Conservation (phyloP, 768 basidiomycete genomes). For the Cystobasidium onofrii region DNA sequence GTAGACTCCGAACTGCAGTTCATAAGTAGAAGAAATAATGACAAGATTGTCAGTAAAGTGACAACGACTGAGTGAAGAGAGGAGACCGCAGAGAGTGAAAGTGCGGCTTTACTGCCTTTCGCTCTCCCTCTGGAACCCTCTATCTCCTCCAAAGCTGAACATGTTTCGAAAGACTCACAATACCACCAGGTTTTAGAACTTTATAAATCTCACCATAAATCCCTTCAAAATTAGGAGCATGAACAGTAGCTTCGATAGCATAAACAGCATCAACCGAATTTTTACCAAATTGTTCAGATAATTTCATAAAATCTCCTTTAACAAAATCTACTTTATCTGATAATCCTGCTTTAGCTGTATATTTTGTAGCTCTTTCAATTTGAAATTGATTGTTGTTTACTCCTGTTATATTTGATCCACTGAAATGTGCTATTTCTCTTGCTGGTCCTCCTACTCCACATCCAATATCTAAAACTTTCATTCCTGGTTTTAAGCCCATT, state of each 20-base stretch:
- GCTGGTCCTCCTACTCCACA: conserved; percentile 96
- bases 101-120: too few relatives aligned
- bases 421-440: conserved; percentile 83
- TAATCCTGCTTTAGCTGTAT: conserved; percentile 68
- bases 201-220: conserved; percentile 88
- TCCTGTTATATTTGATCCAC: conserved; percentile 74
- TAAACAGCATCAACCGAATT: conserved; percentile 92
- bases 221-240: conserved; percentile 91
- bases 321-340: conserved; percentile 69
- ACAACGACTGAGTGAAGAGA: too few relatives aligned
- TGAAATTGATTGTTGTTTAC: conserved; percentile 94
- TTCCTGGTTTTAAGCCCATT: conserved; percentile 75
- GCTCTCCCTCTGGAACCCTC: too few relatives aligned
- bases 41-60: too few relatives aligned
- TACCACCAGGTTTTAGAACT: conserved; percentile 90
- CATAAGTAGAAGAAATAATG: too few relatives aligned
- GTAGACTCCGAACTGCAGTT: conserved; percentile 98
- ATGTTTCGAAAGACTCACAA: too few relatives aligned
- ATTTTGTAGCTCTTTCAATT: conserved; percentile 70
- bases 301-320: conserved; percentile 95
- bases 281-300: conserved; percentile 81
- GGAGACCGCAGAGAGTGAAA: too few relatives aligned
- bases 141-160: too few relatives aligned
- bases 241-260: conserved; percentile 94
- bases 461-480: conserved; percentile 95